A percentile compares a stretch with the other conserved stretches of the same genome.
Evolutionary conservation across 371 early-diverging fungal genomes (phyloP).

Genomic region (Polyrhizophydium stewartii): DNA sequence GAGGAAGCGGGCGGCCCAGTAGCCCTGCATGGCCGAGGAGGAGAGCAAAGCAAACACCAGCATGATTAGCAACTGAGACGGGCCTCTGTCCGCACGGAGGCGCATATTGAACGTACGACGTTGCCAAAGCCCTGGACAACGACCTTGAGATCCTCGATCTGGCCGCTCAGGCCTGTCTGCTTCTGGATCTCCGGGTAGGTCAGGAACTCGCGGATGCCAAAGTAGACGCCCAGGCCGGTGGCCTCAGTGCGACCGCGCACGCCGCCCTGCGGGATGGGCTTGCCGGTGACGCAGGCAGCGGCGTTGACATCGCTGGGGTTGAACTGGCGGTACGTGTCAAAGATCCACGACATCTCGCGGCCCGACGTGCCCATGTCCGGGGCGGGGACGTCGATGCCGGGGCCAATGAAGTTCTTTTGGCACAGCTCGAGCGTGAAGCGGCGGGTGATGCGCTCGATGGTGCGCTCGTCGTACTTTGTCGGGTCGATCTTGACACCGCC

Average conservation of each 20-base stretch:
- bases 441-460: conserved; percentile 85
- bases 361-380: conserved; percentile 83
- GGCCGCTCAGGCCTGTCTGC: conserved; percentile 64
- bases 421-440: conserved; percentile 86
- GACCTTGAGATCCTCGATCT: conserved; percentile 62
- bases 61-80: not conserved
- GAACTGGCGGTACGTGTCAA: conserved; percentile 88
- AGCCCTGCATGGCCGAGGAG: conserved; percentile 37
- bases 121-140: conserved; percentile 90
- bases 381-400: conserved; percentile 85
- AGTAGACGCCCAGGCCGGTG: conserved; percentile 85
- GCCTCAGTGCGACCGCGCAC: conserved; percentile 89
- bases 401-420: conserved; percentile 87
- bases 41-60: too few relatives aligned
- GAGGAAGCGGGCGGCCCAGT: conserved; percentile 84
- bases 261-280: conserved; percentile 82
- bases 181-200: conserved; percentile 74
- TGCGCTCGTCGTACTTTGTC: conserved; percentile 66
- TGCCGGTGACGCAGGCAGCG: conserved; percentile 85
- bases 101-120: conserved; percentile 38
- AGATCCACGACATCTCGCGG: conserved; percentile 89
- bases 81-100: not conserved
- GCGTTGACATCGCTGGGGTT: conserved; percentile 78
- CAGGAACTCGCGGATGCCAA: conserved; percentile 81
- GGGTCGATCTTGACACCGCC: conserved; percentile 84